Evolutionary conservation across 2,329 filamentous ascomycete genomes (phyloP), one percentile per base, ranked within the genome.

Genomic region (Ophiostoma fasciatum): DNA sequence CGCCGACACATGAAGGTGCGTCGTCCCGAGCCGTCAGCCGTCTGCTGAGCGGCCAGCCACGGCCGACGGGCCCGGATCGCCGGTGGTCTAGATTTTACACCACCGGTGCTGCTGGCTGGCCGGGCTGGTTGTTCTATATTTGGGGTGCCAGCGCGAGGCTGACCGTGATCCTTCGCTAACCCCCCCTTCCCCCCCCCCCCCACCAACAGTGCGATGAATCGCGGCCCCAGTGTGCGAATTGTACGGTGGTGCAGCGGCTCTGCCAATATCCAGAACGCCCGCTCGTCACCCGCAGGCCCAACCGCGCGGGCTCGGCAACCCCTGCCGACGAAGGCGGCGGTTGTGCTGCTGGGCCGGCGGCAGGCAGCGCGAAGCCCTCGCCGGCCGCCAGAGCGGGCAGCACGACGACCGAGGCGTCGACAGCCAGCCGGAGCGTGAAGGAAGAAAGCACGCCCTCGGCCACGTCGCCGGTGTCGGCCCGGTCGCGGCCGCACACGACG

Each of bases 1-100:
- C 43, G 49, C 21, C 46, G 51, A 7, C 52, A 55, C 36, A 49
- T 54, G 40, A 54, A 53, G 42, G 41, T 43, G 17, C 20, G 40
- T 28, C 6, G 14, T 27, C 18, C 20, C 17, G n/a, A n/a, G n/a
- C n/a, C n/a, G n/a, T n/a, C n/a, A n/a, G n/a, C n/a, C n/a, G n/a
- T n/a, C n/a, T n/a, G n/a, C n/a, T n/a, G n/a, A n/a, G n/a, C n/a
- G n/a, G n/a, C n/a, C n/a, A n/a, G n/a, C n/a, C n/a, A n/a, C n/a
- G n/a, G n/a, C n/a, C n/a, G n/a, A n/a, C n/a, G n/a, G n/a, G n/a
- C n/a, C n/a, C n/a, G n/a, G n/a, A n/a, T n/a, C n/a, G n/a, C n/a
- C n/a, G n/a, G n/a, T n/a, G n/a, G n/a, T n/a, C n/a, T n/a, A n/a
- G n/a, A n/a, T n/a, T n/a, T n/a, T n/a, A n/a, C n/a, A n/a, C n/a